Conservation (phyloP, 1,284 basidiomycete genomes). For the Pyrrhoderma lamaoense region DNA sequence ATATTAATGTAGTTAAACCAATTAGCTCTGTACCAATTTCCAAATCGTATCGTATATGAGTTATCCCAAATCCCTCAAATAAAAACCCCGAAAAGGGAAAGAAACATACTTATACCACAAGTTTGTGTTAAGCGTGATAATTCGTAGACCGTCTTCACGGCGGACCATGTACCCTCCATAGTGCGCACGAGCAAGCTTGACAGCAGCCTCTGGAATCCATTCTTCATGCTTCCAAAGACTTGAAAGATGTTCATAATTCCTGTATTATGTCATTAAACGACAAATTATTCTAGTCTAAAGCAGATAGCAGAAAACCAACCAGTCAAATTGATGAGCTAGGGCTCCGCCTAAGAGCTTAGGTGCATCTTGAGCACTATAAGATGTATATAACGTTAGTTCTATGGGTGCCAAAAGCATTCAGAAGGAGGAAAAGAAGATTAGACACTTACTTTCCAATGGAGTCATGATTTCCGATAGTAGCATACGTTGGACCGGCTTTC, state of each 20-base stretch:
- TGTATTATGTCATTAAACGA: conserved; percentile 22
- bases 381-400: no score
- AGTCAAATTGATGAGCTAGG: conserved; percentile 55
- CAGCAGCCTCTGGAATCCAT: conserved; percentile 60
- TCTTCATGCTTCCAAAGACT: conserved; percentile 61
- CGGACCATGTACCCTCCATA: conserved; percentile 72
- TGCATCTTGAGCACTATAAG: conserved; percentile 55
- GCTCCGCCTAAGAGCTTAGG: conserved; percentile 47
- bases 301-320: conserved; percentile 34
- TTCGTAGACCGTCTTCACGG: conserved; percentile 57
- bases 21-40: conserved; percentile 53
- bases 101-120: conserved; percentile 62
- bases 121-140: conserved; percentile 76
- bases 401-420: neutral
- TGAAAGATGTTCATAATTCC: conserved; percentile 72
- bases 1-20: conserved; percentile 76
- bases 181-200: conserved; percentile 55
- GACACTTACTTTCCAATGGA: conserved; percentile 49
- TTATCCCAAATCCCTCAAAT: conserved; percentile 13
- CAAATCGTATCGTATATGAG: conserved; percentile 19
- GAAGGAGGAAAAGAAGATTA: neutral
- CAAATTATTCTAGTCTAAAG: conserved; percentile 10
- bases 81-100: neutral
- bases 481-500: conserved; percentile 61
- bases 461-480: conserved; percentile 73